Evolutionary conservation across 169 alveolate species (phyloP).

Genomic region (Plasmodium relictum): DNA sequence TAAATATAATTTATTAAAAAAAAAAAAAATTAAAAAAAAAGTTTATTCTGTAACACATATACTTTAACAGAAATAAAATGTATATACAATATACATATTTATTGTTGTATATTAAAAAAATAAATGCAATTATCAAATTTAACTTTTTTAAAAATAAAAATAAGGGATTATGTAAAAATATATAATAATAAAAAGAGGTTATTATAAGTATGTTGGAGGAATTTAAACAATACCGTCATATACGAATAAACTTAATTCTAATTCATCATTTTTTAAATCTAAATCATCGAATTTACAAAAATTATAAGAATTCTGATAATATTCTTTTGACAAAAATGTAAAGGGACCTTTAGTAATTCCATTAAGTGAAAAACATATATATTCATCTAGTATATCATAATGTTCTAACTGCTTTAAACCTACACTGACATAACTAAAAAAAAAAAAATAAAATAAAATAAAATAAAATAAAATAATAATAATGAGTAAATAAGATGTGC

Average conservation of each 20-base stretch:
- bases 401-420: slow-evolving; percentile 65
- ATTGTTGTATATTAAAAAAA: not conserved
- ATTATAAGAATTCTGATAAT: slow-evolving; percentile 64
- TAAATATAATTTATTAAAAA: no score
- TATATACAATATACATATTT: no score
- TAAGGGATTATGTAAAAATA: no score
- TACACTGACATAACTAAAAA: slow-evolving; percentile 64
- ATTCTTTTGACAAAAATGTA: slow-evolving; percentile 57
- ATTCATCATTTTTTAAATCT: slow-evolving; percentile 64
- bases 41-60: no score
- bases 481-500: no score
- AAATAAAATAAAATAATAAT: not conserved
- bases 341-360: slow-evolving; percentile 72
- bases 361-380: slow-evolving; percentile 66
- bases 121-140: not conserved
- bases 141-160: not conserved
- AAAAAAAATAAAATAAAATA: not conserved
- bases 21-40: no score
- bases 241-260: slow-evolving; percentile 67
- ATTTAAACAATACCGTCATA: slow-evolving; percentile 67
- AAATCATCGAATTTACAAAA: slow-evolving; percentile 73
- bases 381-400: slow-evolving; percentile 64
- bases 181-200: not conserved
- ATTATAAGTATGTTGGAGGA: not conserved
- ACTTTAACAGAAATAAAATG: no score